A percentile compares a stretch with the other conserved stretches of the same genome.
phyloP scores from a whole-genome alignment of 306 rosid genomes.

The Datisca glomerata region DNA sequence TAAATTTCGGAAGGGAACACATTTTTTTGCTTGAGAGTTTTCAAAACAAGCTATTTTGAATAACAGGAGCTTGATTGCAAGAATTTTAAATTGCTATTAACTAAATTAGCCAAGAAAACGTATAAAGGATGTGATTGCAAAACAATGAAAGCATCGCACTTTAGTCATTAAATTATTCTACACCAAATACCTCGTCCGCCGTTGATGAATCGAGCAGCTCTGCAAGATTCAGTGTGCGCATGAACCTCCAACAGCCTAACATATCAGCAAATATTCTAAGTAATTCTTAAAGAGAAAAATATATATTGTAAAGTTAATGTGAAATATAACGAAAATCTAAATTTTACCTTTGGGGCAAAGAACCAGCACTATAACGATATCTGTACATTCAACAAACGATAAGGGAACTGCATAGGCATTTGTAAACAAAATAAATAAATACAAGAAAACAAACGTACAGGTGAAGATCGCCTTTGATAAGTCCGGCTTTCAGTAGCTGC shows the following conservation, averaged over 20 bases:
- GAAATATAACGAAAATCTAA: background rate
- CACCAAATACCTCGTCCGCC: slow-evolving; percentile 49
- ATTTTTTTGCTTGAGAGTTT: no score
- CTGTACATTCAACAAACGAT: slow-evolving; percentile 16
- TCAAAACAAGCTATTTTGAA: no score
- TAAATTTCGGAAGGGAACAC: no score
- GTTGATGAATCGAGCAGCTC: slow-evolving; percentile 66
- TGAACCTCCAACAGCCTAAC: slow-evolving; percentile 58
- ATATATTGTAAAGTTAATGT: background rate
- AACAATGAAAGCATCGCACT: no score
- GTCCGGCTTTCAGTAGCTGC: slow-evolving; percentile 43
- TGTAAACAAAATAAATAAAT: background rate
- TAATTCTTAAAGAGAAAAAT: background rate
- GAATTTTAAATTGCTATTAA: no score
- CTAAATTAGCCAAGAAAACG: no score
- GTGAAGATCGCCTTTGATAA: slow-evolving; percentile 56
- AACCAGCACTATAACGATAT: slow-evolving; percentile 42
- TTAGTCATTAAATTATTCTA: no score
- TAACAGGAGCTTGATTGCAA: no score
- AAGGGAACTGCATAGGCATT: background rate
- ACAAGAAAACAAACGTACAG: slow-evolving; percentile 22
- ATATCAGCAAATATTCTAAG: background rate
- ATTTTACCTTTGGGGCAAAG: slow-evolving; percentile 39
- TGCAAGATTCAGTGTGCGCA: slow-evolving; percentile 73
- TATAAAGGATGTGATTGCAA: no score